Evolutionary conservation across 495 filamentous ascomycete species (phyloP), one percentile per base, ranked within the genome.

Genomic region (Astrothelium subdiscretum): DNA sequence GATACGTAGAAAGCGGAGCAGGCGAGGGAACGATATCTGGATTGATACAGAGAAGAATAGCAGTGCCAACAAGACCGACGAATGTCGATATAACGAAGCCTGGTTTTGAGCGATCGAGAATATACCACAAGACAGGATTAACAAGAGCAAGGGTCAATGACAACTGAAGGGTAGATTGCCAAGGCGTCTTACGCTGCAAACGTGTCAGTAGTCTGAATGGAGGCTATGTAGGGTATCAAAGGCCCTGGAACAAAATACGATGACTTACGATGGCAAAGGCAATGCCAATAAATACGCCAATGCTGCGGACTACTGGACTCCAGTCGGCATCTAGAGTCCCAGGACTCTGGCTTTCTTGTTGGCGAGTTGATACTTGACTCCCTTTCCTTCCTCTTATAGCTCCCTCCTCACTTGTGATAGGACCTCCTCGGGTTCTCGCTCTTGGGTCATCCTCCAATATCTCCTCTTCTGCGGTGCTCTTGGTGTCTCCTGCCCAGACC

Each of bases 261-360:
- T 32, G 22, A 78, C 85, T 73, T 79, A 92, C 88, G 79, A 98
- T 96, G 20, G 94, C 94, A 77, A 96, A 97, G 22, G 91, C 91
- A 72, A 98, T 94, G 13, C 94, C 94, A 27, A 96, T 85, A 74
- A 98, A 97, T 18, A 90, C 91, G 40, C 94, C 95, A 44, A 97
- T 85, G 63, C 91, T 89, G 60, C 94, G 80, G 22, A 97, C 84
- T 11, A 88, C 87, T 32, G 87, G 82, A 43, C 85, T 85, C 92
- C 90, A 97, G 63, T 90, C 79, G 18, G 59, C 54, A 62, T 20
- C 43, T 5, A 48, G 43, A 12, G n/a, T 20, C 5, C 43, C n/a
- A 15, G 43, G 43, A n/a, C 43, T 48, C 20, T 22, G 43, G 20
- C 1, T 48, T 12, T 15, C n/a, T 22, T 5, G n/a, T 18, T 22